Evolutionary conservation across 164 flowering plant genomes (phyloP).

Genomic region (Vitis cinerea): DNA sequence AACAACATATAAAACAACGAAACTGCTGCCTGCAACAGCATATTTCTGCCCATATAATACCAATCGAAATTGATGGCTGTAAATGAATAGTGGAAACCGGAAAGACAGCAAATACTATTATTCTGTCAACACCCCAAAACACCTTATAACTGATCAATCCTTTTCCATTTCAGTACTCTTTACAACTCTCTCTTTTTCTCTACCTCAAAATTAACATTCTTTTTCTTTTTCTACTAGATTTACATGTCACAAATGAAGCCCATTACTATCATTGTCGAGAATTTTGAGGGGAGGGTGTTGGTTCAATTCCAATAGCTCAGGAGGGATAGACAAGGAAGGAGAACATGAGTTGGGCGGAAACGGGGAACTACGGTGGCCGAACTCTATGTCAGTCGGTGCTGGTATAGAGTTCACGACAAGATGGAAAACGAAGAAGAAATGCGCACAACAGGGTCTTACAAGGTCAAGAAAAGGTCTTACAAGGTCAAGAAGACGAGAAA

Average conservation of each 20-base stretch:
- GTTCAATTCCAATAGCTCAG: constrained; percentile 52
- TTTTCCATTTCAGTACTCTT: background rate
- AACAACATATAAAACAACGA: constrained; percentile 48
- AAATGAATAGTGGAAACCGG: constrained; percentile 1
- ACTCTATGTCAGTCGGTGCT: constrained; percentile 7
- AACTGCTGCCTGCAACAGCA: constrained; percentile 31
- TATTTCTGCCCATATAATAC: constrained; percentile 29
- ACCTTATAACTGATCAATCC: background rate
- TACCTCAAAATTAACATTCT: background rate
- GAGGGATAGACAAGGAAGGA: constrained; percentile 87
- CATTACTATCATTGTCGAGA: background rate
- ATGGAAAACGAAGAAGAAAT: background rate
- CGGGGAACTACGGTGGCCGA: constrained; percentile 2
- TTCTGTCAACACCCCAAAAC: no score
- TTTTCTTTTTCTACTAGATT: background rate
- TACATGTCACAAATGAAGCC: no score
- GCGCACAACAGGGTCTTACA: constrained; percentile 61
- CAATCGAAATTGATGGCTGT: constrained; percentile 21
- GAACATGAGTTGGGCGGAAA: constrained; percentile 43
- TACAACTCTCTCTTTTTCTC: background rate
- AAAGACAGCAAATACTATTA: background rate
- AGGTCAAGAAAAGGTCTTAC: constrained; percentile 98
- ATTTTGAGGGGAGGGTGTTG: background rate
- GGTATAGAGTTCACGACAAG: constrained; percentile 1
- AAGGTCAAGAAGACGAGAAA: constrained; percentile 70